Evolutionary conservation across 2,329 filamentous ascomycete genomes (phyloP), one percentile per base, ranked within the genome.

Genomic region (Fusarium sp.): DNA sequence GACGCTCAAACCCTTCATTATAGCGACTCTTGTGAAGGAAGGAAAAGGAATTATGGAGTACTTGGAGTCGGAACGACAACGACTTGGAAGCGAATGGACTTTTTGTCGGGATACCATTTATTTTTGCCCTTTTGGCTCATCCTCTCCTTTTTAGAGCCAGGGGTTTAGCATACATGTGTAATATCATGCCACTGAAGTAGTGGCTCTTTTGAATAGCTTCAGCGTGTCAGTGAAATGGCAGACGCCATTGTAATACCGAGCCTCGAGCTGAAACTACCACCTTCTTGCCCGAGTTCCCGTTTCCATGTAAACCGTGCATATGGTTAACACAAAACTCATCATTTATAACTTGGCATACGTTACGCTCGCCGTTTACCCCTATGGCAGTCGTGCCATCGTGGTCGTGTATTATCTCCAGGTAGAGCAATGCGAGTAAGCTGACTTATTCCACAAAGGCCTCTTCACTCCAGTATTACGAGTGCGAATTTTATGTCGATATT

Each of bases 11-110:
- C 13, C 42, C 57, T 36, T 58, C 42, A 46, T 68, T 46, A 65
- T 58, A 44, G 38, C 20, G 53, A 53, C 33, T 40, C 13, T 58
- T 58, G n/a, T 31, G 64, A 29, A 18, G 46, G 56, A 31, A 33
- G 53, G 60, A 56, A 61, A 68, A 44, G 60, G 51, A 55, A 51
- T 33, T 20, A 62, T 53, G 64, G 64, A 70, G 67, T 70, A 60
- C 58, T 58, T 42, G 34, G 53, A 46, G 33, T 58, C 34, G 56
- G 55, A 53, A 58, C 14, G 50, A 36, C 42, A 60, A 60, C 46
- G 27, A 29, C 18, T 42, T 36, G 44, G 42, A n/a, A 61, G 51
- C 58, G 58, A 67, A 46, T 51, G 63, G 50, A 60, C 38, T 58
- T 63, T 63, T 64, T 64, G 42, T 57, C 40, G 56, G 51, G 38